These are phyloP conservation scores for Porphyrellus sp. DNA, from an alignment of 1,284 basidiomycete species.

Conservation along the genomic window DNA sequence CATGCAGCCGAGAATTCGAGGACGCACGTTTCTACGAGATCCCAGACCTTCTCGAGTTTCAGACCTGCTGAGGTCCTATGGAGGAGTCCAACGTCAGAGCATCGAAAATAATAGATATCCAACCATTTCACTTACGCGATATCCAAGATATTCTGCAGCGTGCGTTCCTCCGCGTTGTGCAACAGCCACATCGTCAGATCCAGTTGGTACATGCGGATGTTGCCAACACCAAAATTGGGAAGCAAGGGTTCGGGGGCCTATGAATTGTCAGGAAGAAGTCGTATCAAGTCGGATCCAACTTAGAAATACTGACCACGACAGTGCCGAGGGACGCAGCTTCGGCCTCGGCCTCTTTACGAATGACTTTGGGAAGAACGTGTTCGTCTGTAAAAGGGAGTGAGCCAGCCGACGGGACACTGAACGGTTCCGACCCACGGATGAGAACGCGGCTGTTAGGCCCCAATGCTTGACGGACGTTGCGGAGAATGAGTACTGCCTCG, in stretches of 20 bases:
- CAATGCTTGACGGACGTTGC: conserved; percentile 29
- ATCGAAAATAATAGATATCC: neutral
- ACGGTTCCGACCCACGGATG: conserved; percentile 21
- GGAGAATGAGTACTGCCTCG: conserved; percentile 25
- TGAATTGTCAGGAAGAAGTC: neutral
- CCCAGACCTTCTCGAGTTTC: conserved; percentile 37
- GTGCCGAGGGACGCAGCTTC: conserved; percentile 16
- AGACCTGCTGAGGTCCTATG: conserved; percentile 17
- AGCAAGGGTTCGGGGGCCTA: conserved; percentile 32
- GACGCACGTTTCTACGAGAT: conserved; percentile 30
- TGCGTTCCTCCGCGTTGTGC: conserved; percentile 16
- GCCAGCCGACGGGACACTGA: neutral
- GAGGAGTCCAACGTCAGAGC: conserved; percentile 4
- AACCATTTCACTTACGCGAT: conserved; percentile 29
- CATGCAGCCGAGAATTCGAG: conserved; percentile 31
- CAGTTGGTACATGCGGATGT: neutral
- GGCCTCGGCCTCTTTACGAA: conserved; percentile 14
- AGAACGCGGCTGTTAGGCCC: conserved; percentile 31
- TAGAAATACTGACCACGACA: conserved; percentile 13
- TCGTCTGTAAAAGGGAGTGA: conserved; percentile 21
- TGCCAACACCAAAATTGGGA: neutral
- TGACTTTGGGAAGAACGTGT: conserved; percentile 21
- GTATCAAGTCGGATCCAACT: neutral
- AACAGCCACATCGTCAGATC: neutral
- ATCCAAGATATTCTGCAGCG: conserved; percentile 27